Percentiles rank a stretch among this genome's conserved stretches.
phyloP scores from a whole-genome alignment of 345 rosid species.

The Hibiscus syriacus region DNA sequence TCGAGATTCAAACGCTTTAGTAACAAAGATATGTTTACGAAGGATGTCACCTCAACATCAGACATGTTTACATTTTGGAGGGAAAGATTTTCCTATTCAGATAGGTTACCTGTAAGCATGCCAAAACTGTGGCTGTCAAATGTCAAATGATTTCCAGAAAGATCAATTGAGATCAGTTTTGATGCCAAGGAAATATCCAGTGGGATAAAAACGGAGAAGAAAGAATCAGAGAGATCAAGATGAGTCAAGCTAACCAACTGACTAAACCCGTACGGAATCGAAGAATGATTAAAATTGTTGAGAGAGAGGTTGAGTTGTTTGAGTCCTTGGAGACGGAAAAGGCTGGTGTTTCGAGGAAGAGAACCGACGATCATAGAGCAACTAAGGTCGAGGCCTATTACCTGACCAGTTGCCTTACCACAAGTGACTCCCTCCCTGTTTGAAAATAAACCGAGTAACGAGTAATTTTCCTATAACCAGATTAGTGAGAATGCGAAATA shows the following conservation, averaged over 20 bases:
- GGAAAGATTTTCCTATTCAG: background rate
- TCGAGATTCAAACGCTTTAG: background rate
- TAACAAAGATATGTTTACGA: background rate
- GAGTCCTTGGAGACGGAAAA: background rate
- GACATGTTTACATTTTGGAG: background rate
- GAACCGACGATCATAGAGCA: background rate
- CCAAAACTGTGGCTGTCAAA: background rate
- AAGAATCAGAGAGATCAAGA: background rate
- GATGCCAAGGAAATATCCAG: background rate
- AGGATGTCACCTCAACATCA: background rate
- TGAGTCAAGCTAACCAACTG: background rate
- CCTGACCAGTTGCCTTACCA: background rate
- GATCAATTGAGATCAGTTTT: constrained; percentile 8
- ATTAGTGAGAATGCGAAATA: too few species aligned
- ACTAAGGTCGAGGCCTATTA: constrained; percentile 18
- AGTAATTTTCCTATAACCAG: too few species aligned
- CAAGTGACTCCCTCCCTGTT: constrained; percentile 18
- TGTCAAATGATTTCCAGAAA: background rate
- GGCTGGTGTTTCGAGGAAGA: background rate
- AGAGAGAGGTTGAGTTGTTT: background rate
- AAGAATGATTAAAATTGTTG: background rate
- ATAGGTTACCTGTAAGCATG: background rate
- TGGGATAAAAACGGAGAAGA: background rate
- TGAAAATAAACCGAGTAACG: too few species aligned
- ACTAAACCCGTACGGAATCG: background rate